A percentile compares a stretch with the other conserved stretches of the same genome.
Evolutionary conservation across 768 basidiomycete species (phyloP).

Genomic region (Auricularia sp.): DNA sequence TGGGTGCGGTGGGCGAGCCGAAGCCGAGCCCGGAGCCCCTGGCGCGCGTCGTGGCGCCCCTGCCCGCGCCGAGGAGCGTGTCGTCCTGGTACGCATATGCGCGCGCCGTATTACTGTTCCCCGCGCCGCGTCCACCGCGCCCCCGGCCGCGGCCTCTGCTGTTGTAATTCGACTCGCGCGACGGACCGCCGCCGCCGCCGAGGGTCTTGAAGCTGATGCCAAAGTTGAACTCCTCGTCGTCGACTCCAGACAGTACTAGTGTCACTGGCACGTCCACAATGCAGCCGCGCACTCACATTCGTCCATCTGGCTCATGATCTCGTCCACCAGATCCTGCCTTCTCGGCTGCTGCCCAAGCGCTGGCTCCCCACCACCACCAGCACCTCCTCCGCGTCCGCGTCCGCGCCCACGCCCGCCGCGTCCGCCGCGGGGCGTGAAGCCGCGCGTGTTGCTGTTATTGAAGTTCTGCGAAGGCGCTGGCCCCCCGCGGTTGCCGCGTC

Average conservation of each 20-base stretch:
- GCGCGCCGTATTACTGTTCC: slow-evolving; percentile 20
- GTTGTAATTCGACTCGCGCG: slow-evolving; percentile 5
- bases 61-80: background rate
- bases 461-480: too few relatives aligned
- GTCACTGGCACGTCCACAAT: background rate
- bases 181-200: background rate
- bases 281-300: background rate
- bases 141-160: slow-evolving; percentile 17
- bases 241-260: background rate
- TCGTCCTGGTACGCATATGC: slow-evolving; percentile 26
- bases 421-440: too few relatives aligned
- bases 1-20: background rate
- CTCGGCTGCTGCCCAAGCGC: too few relatives aligned
- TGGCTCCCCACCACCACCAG: too few relatives aligned
- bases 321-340: background rate
- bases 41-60: background rate
- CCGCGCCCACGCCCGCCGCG: too few relatives aligned
- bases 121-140: background rate
- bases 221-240: slow-evolving; percentile 1
- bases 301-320: background rate
- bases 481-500: too few relatives aligned
- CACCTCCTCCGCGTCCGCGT: too few relatives aligned
- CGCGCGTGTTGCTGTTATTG: too few relatives aligned
- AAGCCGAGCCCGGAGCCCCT: background rate
- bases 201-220: background rate